Conservation (phyloP, 192 early-diverging fungal species). For the Podila verticillata region DNA sequence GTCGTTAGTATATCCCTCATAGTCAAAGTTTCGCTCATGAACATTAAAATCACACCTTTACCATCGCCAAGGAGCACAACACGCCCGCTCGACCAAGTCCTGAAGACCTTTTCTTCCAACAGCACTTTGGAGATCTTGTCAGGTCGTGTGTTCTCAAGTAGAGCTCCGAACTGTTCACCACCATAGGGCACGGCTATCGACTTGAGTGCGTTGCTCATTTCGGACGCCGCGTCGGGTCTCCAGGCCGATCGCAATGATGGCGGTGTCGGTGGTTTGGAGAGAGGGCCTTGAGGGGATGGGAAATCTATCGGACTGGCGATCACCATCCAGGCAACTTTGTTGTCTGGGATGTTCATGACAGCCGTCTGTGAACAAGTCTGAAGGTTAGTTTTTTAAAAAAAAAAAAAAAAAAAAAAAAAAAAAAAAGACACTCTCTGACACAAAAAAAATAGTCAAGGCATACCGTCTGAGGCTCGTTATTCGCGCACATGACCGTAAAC, state of each 20-base stretch:
- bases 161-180: neutral
- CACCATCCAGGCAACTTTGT: neutral
- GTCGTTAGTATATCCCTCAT: too few relatives aligned
- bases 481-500: neutral
- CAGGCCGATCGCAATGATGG: neutral
- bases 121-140: neutral
- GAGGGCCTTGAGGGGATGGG: neutral
- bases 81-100: neutral
- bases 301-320: neutral
- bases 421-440: too few relatives aligned
- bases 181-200: neutral
- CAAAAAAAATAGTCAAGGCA: neutral
- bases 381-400: neutral
- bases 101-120: neutral
- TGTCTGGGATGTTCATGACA: neutral
- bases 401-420: too few relatives aligned
- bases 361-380: neutral
- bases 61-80: neutral
- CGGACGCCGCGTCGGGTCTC: neutral
- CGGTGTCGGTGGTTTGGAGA: too few relatives aligned
- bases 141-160: neutral
- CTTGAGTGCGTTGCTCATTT: neutral
- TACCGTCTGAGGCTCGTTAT: neutral
- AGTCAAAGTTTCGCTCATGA: neutral
- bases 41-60: neutral